Conservation (phyloP, 2,329 filamentous ascomycete species). For the Talaromyces islandicus region DNA sequence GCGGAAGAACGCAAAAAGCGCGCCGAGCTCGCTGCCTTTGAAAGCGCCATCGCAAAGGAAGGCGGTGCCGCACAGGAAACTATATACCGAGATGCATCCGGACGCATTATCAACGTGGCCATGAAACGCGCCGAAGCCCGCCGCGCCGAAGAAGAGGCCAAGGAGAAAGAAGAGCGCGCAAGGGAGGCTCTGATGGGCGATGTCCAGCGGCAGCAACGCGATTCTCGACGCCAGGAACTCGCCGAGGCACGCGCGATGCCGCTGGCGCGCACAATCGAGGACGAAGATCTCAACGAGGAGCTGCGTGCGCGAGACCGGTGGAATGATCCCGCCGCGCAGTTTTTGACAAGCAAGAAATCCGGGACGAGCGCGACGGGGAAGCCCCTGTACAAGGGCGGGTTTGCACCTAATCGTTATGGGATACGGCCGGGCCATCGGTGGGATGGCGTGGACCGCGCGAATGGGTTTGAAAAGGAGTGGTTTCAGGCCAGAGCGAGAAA, state of each 20-base stretch:
- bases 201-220: slow-evolving; percentile 67
- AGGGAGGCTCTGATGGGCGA: slow-evolving; percentile 73
- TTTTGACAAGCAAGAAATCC: slow-evolving; percentile 53
- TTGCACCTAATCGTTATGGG: slow-evolving; percentile 85
- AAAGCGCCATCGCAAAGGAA: slow-evolving; percentile 16
- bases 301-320: slow-evolving; percentile 71
- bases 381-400: slow-evolving; percentile 71
- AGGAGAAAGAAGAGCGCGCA: slow-evolving; percentile 57
- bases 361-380: slow-evolving; percentile 47
- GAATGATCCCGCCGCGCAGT: slow-evolving; percentile 89
- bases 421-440: slow-evolving; percentile 89
- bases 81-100: slow-evolving; percentile 91
- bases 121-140: slow-evolving; percentile 85
- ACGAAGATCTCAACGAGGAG: slow-evolving; percentile 78
- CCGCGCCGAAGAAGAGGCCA: slow-evolving; percentile 68
- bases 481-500: slow-evolving; percentile 80
- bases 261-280: slow-evolving; percentile 74
- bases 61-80: slow-evolving; percentile 60
- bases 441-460: slow-evolving; percentile 93
- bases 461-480: slow-evolving; percentile 88
- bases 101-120: slow-evolving; percentile 85
- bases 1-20: slow-evolving; percentile 54
- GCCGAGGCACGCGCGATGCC: slow-evolving; percentile 78
- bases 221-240: slow-evolving; percentile 60
- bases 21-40: slow-evolving; percentile 35